Conservation (phyloP, 306 rosid genomes). For the Lathyrus oleraceus region DNA sequence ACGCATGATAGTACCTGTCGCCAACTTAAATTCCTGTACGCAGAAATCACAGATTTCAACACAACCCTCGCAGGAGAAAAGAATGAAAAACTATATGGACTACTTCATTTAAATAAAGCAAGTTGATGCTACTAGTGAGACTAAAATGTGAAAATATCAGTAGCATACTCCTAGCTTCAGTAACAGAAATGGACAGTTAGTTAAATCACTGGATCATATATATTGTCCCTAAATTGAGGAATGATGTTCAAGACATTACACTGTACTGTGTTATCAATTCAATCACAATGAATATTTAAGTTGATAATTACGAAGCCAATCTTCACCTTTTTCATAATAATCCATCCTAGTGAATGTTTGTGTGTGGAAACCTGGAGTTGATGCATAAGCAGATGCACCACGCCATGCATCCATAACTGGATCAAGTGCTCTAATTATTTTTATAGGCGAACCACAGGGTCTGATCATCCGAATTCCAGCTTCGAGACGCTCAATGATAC, state of each 20-base stretch:
- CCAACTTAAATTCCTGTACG: neutral
- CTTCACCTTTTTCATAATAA: conserved; percentile 88
- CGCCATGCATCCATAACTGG: conserved; percentile 96
- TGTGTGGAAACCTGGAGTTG: conserved; percentile 58
- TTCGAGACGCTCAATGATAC: conserved; percentile 75
- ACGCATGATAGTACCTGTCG: neutral
- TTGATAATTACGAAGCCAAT: conserved; percentile 76
- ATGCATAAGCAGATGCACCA: conserved; percentile 84
- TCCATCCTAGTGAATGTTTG: conserved; percentile 82
- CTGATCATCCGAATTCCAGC: conserved; percentile 85
- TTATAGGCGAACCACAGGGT: conserved; percentile 78
- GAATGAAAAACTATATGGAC: neutral
- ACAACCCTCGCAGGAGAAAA: neutral
- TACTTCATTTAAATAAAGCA: neutral
- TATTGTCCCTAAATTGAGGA: conserved; percentile 16
- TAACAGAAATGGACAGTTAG: neutral
- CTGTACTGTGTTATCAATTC: conserved; percentile 10
- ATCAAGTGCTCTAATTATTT: conserved; percentile 74
- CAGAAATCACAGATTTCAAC: neutral
- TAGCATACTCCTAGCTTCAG: conserved; percentile 5
- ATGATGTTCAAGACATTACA: conserved; percentile 23
- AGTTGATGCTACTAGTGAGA: neutral
- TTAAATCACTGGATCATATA: neutral
- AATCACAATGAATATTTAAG: conserved; percentile 56
- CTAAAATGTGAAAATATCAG: conserved; percentile 20